Conservation (phyloP, 345 rosid species). For the Euphorbia lathyris region DNA sequence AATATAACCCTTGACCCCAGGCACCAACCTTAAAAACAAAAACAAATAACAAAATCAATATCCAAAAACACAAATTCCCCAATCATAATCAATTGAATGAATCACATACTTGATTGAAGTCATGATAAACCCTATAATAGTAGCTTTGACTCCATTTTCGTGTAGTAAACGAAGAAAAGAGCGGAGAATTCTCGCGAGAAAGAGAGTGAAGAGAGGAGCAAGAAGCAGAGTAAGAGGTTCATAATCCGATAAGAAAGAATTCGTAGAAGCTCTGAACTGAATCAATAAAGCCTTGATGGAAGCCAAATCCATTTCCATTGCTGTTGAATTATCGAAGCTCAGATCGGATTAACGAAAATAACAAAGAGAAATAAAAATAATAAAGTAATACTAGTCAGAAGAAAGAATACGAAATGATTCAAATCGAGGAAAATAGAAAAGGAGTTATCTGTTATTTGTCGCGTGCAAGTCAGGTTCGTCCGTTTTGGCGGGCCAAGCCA, state of each 20-base stretch:
- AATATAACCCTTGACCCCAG: constrained; percentile 71
- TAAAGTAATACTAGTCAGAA: too few relatives aligned
- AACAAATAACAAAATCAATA: constrained; percentile 4
- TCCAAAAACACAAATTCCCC: background rate
- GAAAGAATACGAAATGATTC: background rate
- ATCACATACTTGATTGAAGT: constrained; percentile 54
- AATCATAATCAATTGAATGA: background rate
- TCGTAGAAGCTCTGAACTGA: constrained; percentile 46
- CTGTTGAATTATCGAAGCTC: background rate
- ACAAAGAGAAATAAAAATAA: too few relatives aligned
- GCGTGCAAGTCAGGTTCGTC: constrained; percentile 12
- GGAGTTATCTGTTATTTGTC: background rate
- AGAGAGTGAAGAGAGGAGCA: constrained; percentile 59
- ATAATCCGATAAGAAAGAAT: constrained; percentile 54
- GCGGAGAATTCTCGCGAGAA: constrained; percentile 47
- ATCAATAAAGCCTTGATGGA: constrained; percentile 1
- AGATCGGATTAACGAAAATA: too few relatives aligned
- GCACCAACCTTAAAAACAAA: constrained; percentile 49
- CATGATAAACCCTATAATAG: constrained; percentile 50
- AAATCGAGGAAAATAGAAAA: too few relatives aligned
- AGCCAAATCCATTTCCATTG: background rate
- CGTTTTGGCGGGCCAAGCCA: constrained; percentile 14
- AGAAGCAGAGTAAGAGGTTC: constrained; percentile 71
- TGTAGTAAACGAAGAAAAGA: constrained; percentile 43
- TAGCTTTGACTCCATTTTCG: constrained; percentile 64